Percentiles rank a stretch among this genome's conserved stretches.
Evolutionary conservation across 805 yeast genomes (phyloP).

Genomic region (Wickerhamiella dianesei): DNA sequence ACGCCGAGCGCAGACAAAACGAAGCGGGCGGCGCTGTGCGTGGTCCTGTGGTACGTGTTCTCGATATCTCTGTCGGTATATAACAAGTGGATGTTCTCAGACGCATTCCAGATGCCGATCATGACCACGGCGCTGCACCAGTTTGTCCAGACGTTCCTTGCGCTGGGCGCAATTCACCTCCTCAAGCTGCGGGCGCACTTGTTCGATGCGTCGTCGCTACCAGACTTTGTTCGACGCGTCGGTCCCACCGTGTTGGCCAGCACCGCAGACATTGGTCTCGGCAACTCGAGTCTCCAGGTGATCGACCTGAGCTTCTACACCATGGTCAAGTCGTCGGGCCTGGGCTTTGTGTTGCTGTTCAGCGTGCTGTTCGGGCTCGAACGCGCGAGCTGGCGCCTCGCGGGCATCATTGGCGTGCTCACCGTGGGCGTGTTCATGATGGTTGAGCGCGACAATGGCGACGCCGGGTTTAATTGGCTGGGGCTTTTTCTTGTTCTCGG

Average conservation of each 20-base stretch:
- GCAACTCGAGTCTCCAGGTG: slow-evolving; percentile 67
- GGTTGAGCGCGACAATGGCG: slow-evolving; percentile 34
- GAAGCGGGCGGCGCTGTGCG: slow-evolving; percentile 4
- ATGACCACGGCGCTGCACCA: slow-evolving; percentile 80
- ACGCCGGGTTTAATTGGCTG: slow-evolving; percentile 26
- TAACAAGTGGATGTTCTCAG: slow-evolving; percentile 96
- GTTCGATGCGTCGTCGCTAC: slow-evolving; percentile 14
- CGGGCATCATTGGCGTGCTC: slow-evolving; percentile 64
- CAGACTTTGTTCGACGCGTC: slow-evolving; percentile 24
- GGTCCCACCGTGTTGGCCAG: slow-evolving; percentile 79
- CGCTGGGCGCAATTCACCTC: slow-evolving; percentile 26
- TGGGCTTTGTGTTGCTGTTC: slow-evolving; percentile 79
- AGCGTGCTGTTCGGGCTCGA: slow-evolving; percentile 75
- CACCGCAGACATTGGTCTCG: slow-evolving; percentile 88
- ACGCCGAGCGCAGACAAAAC: neutral
- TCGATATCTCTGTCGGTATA: slow-evolving; percentile 35
- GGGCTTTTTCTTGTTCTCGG: slow-evolving; percentile 66
- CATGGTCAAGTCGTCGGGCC: slow-evolving; percentile 78
- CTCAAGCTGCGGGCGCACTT: slow-evolving; percentile 3
- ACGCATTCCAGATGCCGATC: slow-evolving; percentile 73
- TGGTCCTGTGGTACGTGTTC: slow-evolving; percentile 26
- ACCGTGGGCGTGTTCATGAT: slow-evolving; percentile 74
- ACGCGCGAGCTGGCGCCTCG: slow-evolving; percentile 50
- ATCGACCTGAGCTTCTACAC: slow-evolving; percentile 79
- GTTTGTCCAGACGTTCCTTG: slow-evolving; percentile 43